Evolutionary conservation across 208 protist species (phyloP), one percentile per base, ranked within the genome.

Genomic region (Crithidia expoeki): DNA sequence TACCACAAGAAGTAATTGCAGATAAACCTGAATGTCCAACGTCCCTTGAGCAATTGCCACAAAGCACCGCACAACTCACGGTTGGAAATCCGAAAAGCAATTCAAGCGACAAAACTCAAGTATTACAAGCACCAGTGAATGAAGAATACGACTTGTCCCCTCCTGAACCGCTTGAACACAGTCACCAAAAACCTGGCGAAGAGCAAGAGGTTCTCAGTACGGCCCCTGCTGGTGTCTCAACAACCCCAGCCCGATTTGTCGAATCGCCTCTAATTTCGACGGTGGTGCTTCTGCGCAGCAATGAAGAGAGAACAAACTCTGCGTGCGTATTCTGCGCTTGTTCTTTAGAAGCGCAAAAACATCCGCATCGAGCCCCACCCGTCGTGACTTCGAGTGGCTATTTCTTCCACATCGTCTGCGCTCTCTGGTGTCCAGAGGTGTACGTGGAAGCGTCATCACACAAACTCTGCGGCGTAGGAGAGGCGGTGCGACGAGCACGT

Each of bases 381-480:
- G 51, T 70, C 10, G 53, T 47, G 34, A 5, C 21, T 17, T 38
- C 60, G 1, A 74, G 72, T 14, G 81, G 73, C 17, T 16, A 75
- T 27, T 7, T 25, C 6, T 82, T 84, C 52, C 88, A 94, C 71
- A 63, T 76, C 23, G 63, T 57, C 7, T 94, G 89, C 56, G 89
- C 89, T 0, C 68, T 94, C 16, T 94, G 89, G 89, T 88, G 81
- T 44, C 84, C 88, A 59, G 85, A 92, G 62, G 88, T 94, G 19
- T 94, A 77, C 69, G 87, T 80, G 69, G 74, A 91, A 36, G 49
- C n/a, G n/a, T 14, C 53, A 17, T 25, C 59, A 19, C 56, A 40
- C 16, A 28, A 12, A 23, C 72, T 92, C 59, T 40, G 36, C 16
- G 59, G 81, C 42, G 40, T 94, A 12, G 32, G 46, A 7, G 81